Conservation (phyloP, 139 green algal species). For the Haematococcus sp. region DNA sequence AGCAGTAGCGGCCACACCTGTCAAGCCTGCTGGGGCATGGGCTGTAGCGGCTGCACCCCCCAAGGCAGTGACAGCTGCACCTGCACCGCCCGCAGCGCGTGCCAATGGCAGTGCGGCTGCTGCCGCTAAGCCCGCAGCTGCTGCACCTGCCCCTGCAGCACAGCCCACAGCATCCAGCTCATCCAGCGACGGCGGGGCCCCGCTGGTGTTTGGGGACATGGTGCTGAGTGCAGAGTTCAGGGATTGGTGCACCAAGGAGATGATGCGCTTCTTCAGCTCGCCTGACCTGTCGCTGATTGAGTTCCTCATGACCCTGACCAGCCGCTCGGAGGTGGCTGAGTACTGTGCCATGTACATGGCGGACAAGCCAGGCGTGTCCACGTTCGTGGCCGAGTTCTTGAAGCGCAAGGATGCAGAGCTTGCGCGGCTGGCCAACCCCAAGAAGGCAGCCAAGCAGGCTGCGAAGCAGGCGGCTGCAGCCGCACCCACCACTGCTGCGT, state of each 20-base stretch:
- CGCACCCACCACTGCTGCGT: too few species aligned
- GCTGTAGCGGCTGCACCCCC: neutral
- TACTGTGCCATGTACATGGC: constrained; percentile 71
- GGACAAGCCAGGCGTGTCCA: constrained; percentile 51
- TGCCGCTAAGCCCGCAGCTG: neutral
- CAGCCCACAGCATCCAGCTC: constrained; percentile 9
- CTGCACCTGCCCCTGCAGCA: neutral
- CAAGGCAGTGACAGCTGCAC: neutral
- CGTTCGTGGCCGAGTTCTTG: constrained; percentile 85
- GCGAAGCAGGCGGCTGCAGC: too few species aligned
- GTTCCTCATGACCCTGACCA: constrained; percentile 64
- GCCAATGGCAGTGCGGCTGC: neutral
- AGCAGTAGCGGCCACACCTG: constrained; percentile 7
- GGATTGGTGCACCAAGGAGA: constrained; percentile 41
- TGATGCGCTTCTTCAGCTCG: constrained; percentile 51
- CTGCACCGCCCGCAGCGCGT: neutral
- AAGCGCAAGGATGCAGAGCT: constrained; percentile 58
- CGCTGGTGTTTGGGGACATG: constrained; percentile 30
- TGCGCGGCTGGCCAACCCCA: neutral
- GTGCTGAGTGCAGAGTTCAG: constrained; percentile 35
- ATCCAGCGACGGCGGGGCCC: neutral
- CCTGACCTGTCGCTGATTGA: constrained; percentile 72
- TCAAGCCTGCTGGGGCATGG: neutral
- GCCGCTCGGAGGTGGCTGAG: constrained; percentile 73
- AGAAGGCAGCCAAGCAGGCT: neutral